Evolutionary conservation across 2,329 filamentous ascomycete species (phyloP), one percentile per base, ranked within the genome.

Genomic region (Fusarium agapanthi): DNA sequence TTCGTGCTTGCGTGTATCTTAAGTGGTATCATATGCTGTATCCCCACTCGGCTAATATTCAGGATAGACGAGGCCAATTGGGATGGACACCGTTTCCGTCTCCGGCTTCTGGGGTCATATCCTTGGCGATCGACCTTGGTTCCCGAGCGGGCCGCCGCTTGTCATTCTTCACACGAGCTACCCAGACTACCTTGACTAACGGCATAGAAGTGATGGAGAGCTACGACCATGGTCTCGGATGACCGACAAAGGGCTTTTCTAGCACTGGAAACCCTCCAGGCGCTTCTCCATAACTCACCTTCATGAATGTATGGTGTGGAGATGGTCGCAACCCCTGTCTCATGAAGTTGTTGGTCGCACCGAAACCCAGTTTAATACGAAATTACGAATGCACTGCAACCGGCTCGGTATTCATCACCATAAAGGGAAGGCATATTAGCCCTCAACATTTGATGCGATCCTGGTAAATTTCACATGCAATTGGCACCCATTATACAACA

Each of bases 31-130:
- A 68, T 44, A 30, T 34, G 26, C 26, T 41, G 62, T 15, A 16
- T 54, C 56, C n/a, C 65, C 48, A 53, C 64, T 68, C 48, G 43
- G 34, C 28, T 37, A 50, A 63, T 63, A 20, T 43, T 34, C 22
- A 68, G 11, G 18, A 50, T 12, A 28, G 56, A 43, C 24, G 18
- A 34, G 18, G 28, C 55, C 48, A 56, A 56, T 68, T 62, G 57
- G 64, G 34, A 44, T 12, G 20, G 6, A 13, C n/a, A 6, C 48
- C 48, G 28, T 28, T 24, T 30, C 40, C 34, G n/a, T 30, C 48
- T 14, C 38, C 5, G 20, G 6, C 26, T 38, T 44, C 41, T 54
- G 41, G 62, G 62, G 22, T 15, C 5, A 22, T 22, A 63, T 44
- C 65, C 57, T 45, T 34, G 48, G 30, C 47, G 43, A 40, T 63